Conservation (phyloP, 305 asterid genomes). For the Rubia balearica region DNA sequence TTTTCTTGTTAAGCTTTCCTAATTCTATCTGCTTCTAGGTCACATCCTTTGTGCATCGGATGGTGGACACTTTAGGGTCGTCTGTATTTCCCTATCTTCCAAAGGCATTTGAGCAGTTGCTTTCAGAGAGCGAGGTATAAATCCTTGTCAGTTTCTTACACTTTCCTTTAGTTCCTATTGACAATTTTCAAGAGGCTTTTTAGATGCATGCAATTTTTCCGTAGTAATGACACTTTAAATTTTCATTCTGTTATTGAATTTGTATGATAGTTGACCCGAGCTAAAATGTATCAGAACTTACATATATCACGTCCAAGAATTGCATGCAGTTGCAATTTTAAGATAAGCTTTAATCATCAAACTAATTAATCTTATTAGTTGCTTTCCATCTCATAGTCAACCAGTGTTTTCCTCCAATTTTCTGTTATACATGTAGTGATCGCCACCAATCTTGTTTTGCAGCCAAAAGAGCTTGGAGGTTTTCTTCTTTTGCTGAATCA, state of each 20-base stretch:
- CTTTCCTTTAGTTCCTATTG: neutral
- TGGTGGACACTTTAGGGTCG: slow-evolving; percentile 89
- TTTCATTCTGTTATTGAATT: neutral
- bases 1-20: slow-evolving; percentile 11
- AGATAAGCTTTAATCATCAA: neutral
- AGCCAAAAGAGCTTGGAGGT: slow-evolving; percentile 87
- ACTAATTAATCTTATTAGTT: slow-evolving; percentile 1
- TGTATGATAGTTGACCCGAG: neutral
- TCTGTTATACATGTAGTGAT: neutral
- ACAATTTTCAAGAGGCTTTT: neutral
- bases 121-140: slow-evolving; percentile 81
- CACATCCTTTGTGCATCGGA: slow-evolving; percentile 89
- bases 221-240: neutral
- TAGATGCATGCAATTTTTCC: neutral
- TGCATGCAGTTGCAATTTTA: neutral
- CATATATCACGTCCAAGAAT: neutral
- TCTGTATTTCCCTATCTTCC: slow-evolving; percentile 91
- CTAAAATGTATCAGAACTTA: neutral
- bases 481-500: slow-evolving; percentile 76
- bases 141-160: neutral
- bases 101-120: slow-evolving; percentile 82
- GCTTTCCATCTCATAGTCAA: neutral
- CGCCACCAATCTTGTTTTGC: slow-evolving; percentile 22
- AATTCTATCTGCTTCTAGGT: slow-evolving; percentile 44
- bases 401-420: neutral